Evolutionary conservation across 2,329 filamentous ascomycete genomes (phyloP).

Genomic region (Phialocephala subalpina): DNA sequence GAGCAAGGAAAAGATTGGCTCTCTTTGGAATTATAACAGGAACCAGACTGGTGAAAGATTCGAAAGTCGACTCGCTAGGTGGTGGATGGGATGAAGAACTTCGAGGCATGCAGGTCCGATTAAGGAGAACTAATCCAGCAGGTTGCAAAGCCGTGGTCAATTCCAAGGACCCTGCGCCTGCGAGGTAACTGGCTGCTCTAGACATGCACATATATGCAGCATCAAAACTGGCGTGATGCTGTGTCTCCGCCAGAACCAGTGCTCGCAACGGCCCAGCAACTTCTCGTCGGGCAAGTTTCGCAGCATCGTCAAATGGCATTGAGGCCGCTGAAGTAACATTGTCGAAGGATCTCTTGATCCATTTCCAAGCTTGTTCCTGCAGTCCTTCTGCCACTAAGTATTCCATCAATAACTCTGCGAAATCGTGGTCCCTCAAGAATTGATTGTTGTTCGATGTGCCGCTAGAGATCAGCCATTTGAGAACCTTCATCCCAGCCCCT

Average conservation of each 20-base stretch:
- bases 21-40: slow-evolving; percentile 19
- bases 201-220: slow-evolving; percentile 32
- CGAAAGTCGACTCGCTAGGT: slow-evolving; percentile 29
- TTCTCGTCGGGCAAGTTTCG: slow-evolving; percentile 11
- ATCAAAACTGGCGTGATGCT: slow-evolving; percentile 26
- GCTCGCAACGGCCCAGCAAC: slow-evolving; percentile 26
- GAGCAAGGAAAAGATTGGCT: slow-evolving; percentile 23
- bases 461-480: slow-evolving; percentile 43
- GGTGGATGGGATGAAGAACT: slow-evolving; percentile 13
- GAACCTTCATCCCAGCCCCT: slow-evolving; percentile 41
- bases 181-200: slow-evolving; percentile 27
- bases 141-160: slow-evolving; percentile 20
- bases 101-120: slow-evolving; percentile 16
- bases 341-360: slow-evolving; percentile 37
- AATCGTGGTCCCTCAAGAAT: slow-evolving; percentile 36
- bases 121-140: slow-evolving; percentile 23
- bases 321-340: slow-evolving; percentile 11
- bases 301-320: slow-evolving; percentile 10
- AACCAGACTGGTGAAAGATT: slow-evolving; percentile 33
- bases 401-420: slow-evolving; percentile 37
- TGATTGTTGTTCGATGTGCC: slow-evolving; percentile 33
- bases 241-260: slow-evolving; percentile 31
- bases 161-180: slow-evolving; percentile 14
- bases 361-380: slow-evolving; percentile 40
- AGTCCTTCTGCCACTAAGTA: slow-evolving; percentile 43